Percentiles rank a stretch among this genome's conserved stretches.
Evolutionary conservation across 1,284 basidiomycete species (phyloP).

Genomic region (Cerioporus squamosus): DNA sequence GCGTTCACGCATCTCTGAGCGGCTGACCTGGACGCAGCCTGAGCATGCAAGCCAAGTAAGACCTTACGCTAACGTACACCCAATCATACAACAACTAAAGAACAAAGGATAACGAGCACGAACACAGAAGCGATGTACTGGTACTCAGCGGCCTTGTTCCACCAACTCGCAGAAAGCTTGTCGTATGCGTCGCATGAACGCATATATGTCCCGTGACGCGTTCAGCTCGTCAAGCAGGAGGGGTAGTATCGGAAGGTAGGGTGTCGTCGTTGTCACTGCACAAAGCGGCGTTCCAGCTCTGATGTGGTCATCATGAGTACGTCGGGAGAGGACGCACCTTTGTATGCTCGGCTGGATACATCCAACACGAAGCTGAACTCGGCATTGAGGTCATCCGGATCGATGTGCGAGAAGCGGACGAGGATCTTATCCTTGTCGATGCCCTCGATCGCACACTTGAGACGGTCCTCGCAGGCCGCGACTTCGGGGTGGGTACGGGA

Average conservation of each 20-base stretch:
- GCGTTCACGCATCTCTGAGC: too few relatives aligned
- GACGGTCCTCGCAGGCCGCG: slow-evolving; percentile 55
- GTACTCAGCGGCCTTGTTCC: slow-evolving; percentile 18
- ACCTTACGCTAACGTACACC: too few relatives aligned
- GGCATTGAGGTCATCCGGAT: slow-evolving; percentile 53
- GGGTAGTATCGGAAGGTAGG: slow-evolving; percentile 62
- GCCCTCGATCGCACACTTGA: slow-evolving; percentile 76
- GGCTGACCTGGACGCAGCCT: too few relatives aligned
- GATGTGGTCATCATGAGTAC: background rate
- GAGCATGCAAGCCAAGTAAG: too few relatives aligned
- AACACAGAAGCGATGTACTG: too few relatives aligned
- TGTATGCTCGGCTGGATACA: slow-evolving; percentile 62
- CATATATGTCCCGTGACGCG: slow-evolving; percentile 61
- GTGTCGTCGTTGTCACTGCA: slow-evolving; percentile 71
- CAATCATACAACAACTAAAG: too few relatives aligned
- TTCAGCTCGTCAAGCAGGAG: slow-evolving; percentile 69
- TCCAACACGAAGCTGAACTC: slow-evolving; percentile 83
- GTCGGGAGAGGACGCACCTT: slow-evolving; percentile 53
- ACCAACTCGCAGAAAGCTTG: slow-evolving; percentile 41
- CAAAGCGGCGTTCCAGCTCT: background rate
- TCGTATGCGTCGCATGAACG: slow-evolving; percentile 63
- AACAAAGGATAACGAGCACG: too few relatives aligned
- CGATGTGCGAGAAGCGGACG: slow-evolving; percentile 73
- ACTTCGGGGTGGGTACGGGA: slow-evolving; percentile 61
- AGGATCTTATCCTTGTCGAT: slow-evolving; percentile 74